Evolutionary conservation across 2,329 filamentous ascomycete species (phyloP).

Genomic region (Epichloe sibirici): DNA sequence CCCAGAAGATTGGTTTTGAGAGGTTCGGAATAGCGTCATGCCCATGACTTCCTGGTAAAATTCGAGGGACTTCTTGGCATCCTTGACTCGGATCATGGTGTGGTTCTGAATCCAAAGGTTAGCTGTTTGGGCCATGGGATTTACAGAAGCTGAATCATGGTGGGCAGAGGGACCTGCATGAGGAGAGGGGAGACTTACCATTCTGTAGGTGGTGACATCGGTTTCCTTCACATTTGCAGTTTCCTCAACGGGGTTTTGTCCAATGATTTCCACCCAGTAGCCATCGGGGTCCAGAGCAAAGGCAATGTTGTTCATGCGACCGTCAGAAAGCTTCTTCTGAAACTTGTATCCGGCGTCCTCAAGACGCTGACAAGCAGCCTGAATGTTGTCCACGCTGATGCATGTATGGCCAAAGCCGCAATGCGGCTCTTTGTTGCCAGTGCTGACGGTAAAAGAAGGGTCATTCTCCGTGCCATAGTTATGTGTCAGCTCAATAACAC

Average conservation of each 20-base stretch:
- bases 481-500: conserved; percentile 74
- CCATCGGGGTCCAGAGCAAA: conserved; percentile 83
- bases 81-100: conserved; percentile 92
- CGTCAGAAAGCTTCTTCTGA: conserved; percentile 88
- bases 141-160: background rate
- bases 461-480: conserved; percentile 86
- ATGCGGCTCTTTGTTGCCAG: conserved; percentile 82
- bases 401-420: conserved; percentile 79
- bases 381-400: conserved; percentile 71
- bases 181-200: conserved; percentile 28
- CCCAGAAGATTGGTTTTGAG: conserved; percentile 54
- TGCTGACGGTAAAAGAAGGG: conserved; percentile 65
- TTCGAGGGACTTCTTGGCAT: conserved; percentile 57
- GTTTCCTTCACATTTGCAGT: conserved; percentile 62
- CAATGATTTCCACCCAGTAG: conserved; percentile 78
- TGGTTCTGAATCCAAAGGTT: conserved; percentile 48
- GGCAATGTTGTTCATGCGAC: conserved; percentile 76
- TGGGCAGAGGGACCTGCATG: background rate
- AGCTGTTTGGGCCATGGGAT: background rate
- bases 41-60: conserved; percentile 82
- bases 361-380: conserved; percentile 78
- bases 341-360: conserved; percentile 87
- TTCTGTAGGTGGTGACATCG: conserved; percentile 62
- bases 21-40: conserved; percentile 68
- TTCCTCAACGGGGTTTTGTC: conserved; percentile 57